These are phyloP conservation scores for Fusarium sp. DNA, from an alignment of 2,329 filamentous ascomycete species.

Conservation along the genomic window DNA sequence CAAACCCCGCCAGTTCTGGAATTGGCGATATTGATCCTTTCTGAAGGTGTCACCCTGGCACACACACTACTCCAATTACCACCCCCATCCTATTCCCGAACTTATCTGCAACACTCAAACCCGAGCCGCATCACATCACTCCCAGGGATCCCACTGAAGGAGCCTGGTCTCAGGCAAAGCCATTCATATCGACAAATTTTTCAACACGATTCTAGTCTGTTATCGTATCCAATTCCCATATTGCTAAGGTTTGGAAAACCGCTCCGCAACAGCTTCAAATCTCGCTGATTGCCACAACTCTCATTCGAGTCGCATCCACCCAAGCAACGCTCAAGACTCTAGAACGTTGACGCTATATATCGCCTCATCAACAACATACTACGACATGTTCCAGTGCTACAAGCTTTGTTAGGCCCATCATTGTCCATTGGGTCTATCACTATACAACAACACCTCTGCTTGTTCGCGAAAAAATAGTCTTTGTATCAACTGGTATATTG, in stretches of 20 bases:
- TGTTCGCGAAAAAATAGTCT: background rate
- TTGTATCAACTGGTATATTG: background rate
- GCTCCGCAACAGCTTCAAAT: background rate
- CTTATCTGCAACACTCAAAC: conserved; percentile 7
- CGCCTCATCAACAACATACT: background rate
- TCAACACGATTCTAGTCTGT: conserved; percentile 4
- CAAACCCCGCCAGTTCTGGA: conserved; percentile 5
- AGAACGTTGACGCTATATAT: background rate
- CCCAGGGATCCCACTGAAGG: conserved; percentile 1
- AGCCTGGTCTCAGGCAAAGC: conserved; percentile 12
- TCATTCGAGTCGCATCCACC: background rate
- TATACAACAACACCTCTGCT: background rate
- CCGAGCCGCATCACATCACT: conserved; percentile 15
- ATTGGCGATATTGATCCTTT: conserved; percentile 14
- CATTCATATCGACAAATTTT: background rate
- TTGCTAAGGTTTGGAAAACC: background rate
- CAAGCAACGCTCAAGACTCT: background rate
- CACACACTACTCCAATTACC: conserved; percentile 3
- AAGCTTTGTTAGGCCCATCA: conserved; percentile 3
- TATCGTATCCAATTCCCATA: background rate
- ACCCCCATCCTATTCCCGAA: conserved; percentile 23
- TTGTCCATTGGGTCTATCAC: background rate
- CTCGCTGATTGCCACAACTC: background rate
- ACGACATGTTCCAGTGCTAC: conserved; percentile 31
- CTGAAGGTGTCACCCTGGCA: conserved; percentile 5